Evolutionary conservation across 768 basidiomycete species (phyloP), one percentile per base, ranked within the genome.

Genomic region (Amanita subjunquillea): DNA sequence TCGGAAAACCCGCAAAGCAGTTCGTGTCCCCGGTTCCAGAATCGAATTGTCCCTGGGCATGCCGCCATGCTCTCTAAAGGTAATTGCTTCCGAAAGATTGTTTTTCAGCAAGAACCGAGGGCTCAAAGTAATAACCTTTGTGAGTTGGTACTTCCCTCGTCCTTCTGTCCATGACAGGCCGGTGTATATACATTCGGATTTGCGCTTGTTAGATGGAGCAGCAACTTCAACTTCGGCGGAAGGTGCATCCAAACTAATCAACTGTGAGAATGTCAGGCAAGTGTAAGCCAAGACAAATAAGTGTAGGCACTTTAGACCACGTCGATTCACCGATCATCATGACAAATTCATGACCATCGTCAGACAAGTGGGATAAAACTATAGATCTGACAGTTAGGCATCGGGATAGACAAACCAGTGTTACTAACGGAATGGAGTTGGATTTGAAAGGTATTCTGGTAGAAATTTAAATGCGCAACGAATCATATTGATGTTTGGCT

Each of bases 101-200:
- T 97, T 99, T 67, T 84, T 88, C 58, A 98, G 67, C 56, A 98
- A 70, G 72, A 93, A 98, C 43, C 96, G 82, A 25, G 96, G 96
- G 6, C 88, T 75, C 36, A 98, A 70, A 0, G 89, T 94, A 57
- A 99, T 83, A 58, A 97, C 85, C 69, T 97, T 98, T 25, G 86
- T 87, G 32, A 98, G 71, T 63, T 97, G 97, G 67, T 97, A 98
- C 73, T 96, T 97, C 34, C 96, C 96, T n/a, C 85, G 71, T 1
- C 94, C 96, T 66, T 95, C 93, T 15, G 79, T 76, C 81, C 94
- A 98, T 4, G 92, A 94, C 37, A 99, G 60, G 2, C 95, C 96
- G 43, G 90, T 67, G 63, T 93, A 88, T 49, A 83, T 75, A 62
- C 85, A 81, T 44, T 87, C 82, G 2, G 75, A 69, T 56, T 73